A percentile compares a stretch with the other conserved stretches of the same genome.
phyloP scores from a whole-genome alignment of 129 eudicot genomes.

The Smallanthus sonchifolius region DNA sequence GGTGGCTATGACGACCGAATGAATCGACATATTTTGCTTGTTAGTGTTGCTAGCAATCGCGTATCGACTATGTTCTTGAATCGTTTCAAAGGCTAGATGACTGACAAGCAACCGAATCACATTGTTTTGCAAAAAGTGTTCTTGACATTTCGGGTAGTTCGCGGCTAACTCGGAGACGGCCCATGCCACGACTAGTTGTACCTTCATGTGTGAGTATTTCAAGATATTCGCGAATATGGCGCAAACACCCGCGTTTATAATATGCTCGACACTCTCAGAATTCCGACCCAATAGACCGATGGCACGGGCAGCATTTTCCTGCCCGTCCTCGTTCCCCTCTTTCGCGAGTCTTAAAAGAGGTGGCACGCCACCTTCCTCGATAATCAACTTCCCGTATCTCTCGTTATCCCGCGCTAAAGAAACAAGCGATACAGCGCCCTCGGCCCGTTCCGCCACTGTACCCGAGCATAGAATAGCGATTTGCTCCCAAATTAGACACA shows the following conservation, averaged over 20 bases:
- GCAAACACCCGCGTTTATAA: slow-evolving; percentile 47
- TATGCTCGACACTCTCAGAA: slow-evolving; percentile 56
- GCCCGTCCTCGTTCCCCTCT: slow-evolving; percentile 56
- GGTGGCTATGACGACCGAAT: slow-evolving; percentile 33
- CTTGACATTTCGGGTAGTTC: slow-evolving; percentile 56
- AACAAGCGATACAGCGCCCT: slow-evolving; percentile 48
- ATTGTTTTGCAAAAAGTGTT: slow-evolving; percentile 50
- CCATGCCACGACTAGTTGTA: slow-evolving; percentile 58
- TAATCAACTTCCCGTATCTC: slow-evolving; percentile 47
- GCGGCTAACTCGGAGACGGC: slow-evolving; percentile 56
- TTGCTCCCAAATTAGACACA: slow-evolving; percentile 57
- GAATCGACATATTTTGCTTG: slow-evolving; percentile 35
- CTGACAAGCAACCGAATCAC: slow-evolving; percentile 46
- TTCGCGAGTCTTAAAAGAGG: slow-evolving; percentile 47
- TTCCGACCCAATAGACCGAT: slow-evolving; percentile 55
- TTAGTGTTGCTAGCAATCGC: slow-evolving; percentile 36
- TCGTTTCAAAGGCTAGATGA: slow-evolving; percentile 57
- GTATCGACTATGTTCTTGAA: slow-evolving; percentile 55
- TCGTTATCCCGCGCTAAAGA: slow-evolving; percentile 56
- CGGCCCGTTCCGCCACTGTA: slow-evolving; percentile 41
- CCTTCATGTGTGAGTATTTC: slow-evolving; percentile 46
- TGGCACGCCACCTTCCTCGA: slow-evolving; percentile 62
- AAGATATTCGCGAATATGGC: slow-evolving; percentile 47
- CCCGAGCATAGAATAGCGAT: slow-evolving; percentile 40
- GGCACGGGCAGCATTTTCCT: slow-evolving; percentile 55